phyloP scores from a whole-genome alignment of 2,329 filamentous ascomycete genomes.

The Sclerotinia trifoliorum region DNA sequence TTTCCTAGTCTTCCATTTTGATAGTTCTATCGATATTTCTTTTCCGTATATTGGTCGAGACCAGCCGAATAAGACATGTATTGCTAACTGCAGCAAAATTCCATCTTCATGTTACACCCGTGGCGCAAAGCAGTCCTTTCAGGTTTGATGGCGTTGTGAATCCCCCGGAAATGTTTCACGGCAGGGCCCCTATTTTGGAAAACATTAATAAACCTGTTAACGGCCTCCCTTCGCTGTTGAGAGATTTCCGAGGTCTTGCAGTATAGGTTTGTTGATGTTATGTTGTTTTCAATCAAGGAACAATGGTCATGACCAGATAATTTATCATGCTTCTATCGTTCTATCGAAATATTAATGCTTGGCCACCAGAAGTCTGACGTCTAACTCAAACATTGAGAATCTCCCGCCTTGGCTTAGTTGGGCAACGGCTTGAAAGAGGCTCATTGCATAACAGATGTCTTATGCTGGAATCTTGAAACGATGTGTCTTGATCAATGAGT shows the following conservation, averaged over 20 bases:
- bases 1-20: not conserved
- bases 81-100: slow-evolving; percentile 1
- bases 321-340: not conserved
- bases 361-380: not conserved
- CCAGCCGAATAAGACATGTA: not conserved
- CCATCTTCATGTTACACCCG: slow-evolving; percentile 5
- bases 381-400: not conserved
- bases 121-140: slow-evolving; percentile 15
- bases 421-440: not conserved
- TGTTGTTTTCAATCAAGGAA: not conserved
- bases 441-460: slow-evolving; percentile 13
- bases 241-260: not conserved
- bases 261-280: not conserved
- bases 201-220: slow-evolving; percentile 1
- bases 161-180: slow-evolving; percentile 11
- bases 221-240: not conserved
- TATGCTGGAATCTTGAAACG: not conserved
- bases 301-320: not conserved
- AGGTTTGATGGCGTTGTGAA: slow-evolving; percentile 9
- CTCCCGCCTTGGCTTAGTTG: slow-evolving; percentile 4
- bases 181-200: slow-evolving; percentile 11
- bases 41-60: not conserved
- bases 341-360: not conserved
- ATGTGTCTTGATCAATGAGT: slow-evolving; percentile 3
- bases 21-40: not conserved